phyloP scores from a whole-genome alignment of 2,329 filamentous ascomycete species.

The Cladosporium sp. region DNA sequence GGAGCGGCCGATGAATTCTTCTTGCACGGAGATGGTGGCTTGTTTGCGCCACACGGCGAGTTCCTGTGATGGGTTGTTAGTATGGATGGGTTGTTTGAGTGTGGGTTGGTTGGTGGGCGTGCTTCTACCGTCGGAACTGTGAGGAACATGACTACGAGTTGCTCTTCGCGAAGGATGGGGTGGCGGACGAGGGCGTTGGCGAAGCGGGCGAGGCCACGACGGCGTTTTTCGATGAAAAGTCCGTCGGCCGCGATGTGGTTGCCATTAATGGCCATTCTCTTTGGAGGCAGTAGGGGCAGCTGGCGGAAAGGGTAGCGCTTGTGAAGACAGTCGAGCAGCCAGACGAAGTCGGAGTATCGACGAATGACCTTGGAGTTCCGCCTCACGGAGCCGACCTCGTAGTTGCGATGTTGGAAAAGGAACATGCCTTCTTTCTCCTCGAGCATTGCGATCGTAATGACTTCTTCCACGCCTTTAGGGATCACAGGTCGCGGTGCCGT shows the following conservation, averaged over 20 bases:
- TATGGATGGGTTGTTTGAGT: neutral
- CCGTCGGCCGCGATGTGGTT: constrained; percentile 93
- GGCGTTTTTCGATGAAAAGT: constrained; percentile 88
- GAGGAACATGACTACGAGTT: constrained; percentile 95
- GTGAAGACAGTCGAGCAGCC: constrained; percentile 91
- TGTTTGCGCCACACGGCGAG: constrained; percentile 97
- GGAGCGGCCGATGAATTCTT: constrained; percentile 78
- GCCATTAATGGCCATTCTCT: constrained; percentile 90
- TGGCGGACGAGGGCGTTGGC: constrained; percentile 85
- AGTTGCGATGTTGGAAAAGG: constrained; percentile 98
- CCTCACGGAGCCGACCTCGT: constrained; percentile 80
- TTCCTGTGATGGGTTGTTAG: constrained; percentile 55
- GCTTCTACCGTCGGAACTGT: constrained; percentile 84
- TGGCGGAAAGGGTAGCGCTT: constrained; percentile 94
- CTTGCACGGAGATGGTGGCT: constrained; percentile 89
- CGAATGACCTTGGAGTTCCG: constrained; percentile 87
- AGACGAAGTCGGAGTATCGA: constrained; percentile 97
- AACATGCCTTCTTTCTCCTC: constrained; percentile 98
- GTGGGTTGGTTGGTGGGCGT: constrained; percentile 27
- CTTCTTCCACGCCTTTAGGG: constrained; percentile 50
- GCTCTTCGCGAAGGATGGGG: constrained; percentile 84
- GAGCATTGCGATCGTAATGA: constrained; percentile 72
- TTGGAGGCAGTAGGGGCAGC: constrained; percentile 85
- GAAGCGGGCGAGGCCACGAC: constrained; percentile 81
- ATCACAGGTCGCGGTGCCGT: constrained; percentile 17